Evolutionary conservation across 2,329 filamentous ascomycete genomes (phyloP).

Genomic region (Fusarium brevicatenulatum): DNA sequence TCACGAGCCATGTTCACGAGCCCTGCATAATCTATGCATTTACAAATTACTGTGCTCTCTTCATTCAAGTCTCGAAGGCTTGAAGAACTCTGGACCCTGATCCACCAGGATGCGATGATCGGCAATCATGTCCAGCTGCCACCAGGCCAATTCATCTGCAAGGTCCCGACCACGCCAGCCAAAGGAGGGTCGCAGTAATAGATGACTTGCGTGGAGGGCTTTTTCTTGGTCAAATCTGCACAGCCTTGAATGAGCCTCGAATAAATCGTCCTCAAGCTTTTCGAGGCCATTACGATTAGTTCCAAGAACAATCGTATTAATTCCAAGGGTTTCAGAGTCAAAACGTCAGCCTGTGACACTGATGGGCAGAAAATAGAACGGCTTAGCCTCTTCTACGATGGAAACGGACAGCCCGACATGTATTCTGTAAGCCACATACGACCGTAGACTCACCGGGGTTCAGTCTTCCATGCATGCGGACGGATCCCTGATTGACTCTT

Average conservation of each 20-base stretch:
- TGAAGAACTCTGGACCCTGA: conserved; percentile 25
- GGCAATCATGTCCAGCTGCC: conserved; percentile 16
- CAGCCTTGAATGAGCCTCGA: conserved; percentile 20
- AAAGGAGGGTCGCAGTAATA: conserved; percentile 26
- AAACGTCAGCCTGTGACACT: conserved; percentile 16
- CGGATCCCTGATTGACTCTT: conserved; percentile 25
- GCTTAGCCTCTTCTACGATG: conserved; percentile 25
- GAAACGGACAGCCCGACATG: conserved; percentile 36
- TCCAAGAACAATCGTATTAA: neutral
- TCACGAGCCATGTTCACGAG: neutral
- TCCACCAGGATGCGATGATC: conserved; percentile 33
- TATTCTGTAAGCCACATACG: conserved; percentile 33
- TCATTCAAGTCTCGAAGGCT: neutral
- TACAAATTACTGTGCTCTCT: neutral
- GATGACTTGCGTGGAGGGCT: conserved; percentile 31
- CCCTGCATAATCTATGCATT: conserved; percentile 30
- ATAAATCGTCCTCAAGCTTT: neutral
- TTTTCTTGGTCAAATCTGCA: conserved; percentile 3
- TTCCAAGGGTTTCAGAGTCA: neutral
- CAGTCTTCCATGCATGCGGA: conserved; percentile 29
- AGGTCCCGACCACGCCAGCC: conserved; percentile 38
- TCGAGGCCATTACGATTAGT: neutral
- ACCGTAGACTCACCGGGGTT: conserved; percentile 28
- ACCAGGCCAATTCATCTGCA: conserved; percentile 37
- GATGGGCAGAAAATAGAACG: conserved; percentile 16